These are phyloP conservation scores for Phaffia australis DNA, from an alignment of 768 basidiomycete genomes.

Conservation along the genomic window DNA sequence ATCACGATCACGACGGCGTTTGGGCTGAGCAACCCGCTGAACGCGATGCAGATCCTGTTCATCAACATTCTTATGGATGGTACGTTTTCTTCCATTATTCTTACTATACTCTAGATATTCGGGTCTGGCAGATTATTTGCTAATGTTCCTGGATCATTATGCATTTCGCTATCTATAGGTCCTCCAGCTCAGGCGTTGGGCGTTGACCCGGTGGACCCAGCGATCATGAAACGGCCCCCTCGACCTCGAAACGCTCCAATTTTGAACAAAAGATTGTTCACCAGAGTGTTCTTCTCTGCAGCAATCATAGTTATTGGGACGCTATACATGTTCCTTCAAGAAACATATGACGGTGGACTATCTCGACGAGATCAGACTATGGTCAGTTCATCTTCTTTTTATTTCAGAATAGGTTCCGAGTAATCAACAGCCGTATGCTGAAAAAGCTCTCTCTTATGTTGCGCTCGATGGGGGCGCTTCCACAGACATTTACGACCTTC, in stretches of 20 bases:
- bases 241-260: constrained; percentile 82
- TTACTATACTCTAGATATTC: not conserved
- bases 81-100: constrained; percentile 34
- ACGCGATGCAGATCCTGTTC: constrained; percentile 98
- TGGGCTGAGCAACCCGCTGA: constrained; percentile 79
- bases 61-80: constrained; percentile 99
- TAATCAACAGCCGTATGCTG: not conserved
- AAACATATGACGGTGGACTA: constrained; percentile 65
- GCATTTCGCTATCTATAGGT: constrained; percentile 43
- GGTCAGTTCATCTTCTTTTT: constrained; percentile 47
- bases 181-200: constrained; percentile 92
- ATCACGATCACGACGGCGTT: constrained; percentile 90
- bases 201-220: constrained; percentile 88
- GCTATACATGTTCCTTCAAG: constrained; percentile 72
- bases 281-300: constrained; percentile 82
- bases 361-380: constrained; percentile 87
- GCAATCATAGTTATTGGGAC: constrained; percentile 82
- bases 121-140: not conserved
- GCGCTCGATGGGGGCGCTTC: too few relatives aligned
- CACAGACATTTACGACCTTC: constrained; percentile 91
- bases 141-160: not conserved
- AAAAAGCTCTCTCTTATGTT: too few relatives aligned
- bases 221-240: constrained; percentile 87
- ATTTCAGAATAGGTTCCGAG: not conserved
- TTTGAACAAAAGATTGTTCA: constrained; percentile 60